These are phyloP conservation scores for Talaromyces sp. DNA, from an alignment of 2,329 filamentous ascomycete species.

Conservation along the genomic window DNA sequence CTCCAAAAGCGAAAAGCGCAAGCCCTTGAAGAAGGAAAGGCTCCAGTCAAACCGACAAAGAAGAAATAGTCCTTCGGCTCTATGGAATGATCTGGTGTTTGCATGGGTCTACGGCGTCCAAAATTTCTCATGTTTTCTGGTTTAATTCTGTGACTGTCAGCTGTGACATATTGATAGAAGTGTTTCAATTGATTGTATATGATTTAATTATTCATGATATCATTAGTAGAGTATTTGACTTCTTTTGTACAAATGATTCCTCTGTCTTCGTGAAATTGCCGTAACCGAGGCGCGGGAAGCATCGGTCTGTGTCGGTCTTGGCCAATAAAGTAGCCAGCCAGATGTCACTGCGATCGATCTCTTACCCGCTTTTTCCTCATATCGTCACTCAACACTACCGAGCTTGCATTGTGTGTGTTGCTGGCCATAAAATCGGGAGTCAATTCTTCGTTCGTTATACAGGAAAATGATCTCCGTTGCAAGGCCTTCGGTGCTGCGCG, in stretches of 20 bases:
- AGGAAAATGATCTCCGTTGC: slow-evolving; percentile 26
- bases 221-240: not conserved
- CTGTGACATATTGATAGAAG: not conserved
- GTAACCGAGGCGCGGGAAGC: slow-evolving; percentile 11
- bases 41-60: slow-evolving; percentile 17
- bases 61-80: not conserved
- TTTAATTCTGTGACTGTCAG: not conserved
- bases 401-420: slow-evolving; percentile 5
- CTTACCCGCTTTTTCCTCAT: not conserved
- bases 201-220: not conserved
- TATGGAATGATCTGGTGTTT: slow-evolving; percentile 16
- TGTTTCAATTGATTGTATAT: not conserved
- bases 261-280: not conserved
- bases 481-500: slow-evolving; percentile 38
- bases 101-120: slow-evolving; percentile 22
- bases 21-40: slow-evolving; percentile 41
- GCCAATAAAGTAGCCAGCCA: not conserved
- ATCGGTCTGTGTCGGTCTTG: slow-evolving; percentile 2
- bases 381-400: not conserved
- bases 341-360: not conserved
- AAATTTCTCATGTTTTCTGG: slow-evolving; percentile 2
- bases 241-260: not conserved
- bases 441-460: no score
- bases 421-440: not conserved
- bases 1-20: slow-evolving; percentile 47